Base-by-base conservation (phyloP, 1,284 basidiomycete species). In the Cutaneotrichosporon sp. region DNA sequence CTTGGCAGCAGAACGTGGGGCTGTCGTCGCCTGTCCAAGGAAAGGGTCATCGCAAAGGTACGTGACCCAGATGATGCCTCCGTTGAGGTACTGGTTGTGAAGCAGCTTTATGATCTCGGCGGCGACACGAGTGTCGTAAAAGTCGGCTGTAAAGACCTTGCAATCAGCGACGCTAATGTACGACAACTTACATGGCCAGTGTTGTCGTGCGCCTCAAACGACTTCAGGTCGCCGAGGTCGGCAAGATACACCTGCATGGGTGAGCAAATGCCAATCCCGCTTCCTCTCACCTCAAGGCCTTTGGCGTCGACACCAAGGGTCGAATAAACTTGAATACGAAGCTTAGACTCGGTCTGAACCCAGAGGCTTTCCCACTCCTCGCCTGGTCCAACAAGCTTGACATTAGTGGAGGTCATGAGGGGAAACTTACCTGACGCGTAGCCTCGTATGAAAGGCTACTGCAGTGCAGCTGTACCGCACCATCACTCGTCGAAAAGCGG, bases 81-180 rank as follows among this genome's bases (percentile, higher is more conserved):
- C 41, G 10, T 23, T 26, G 10, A 35, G 13, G 8, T 22, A 21
- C 15, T 44, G 41, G 40, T 50, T 44, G 49, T 50, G 21, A n/a
- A 71, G 65, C 0, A 44, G 22, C 3, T 35, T 38, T 43, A 67
- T 53, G 13, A 65, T 65, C 17, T 56, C 40, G 3, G 55, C 43
- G 1, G 72, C 70, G 13, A 58, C 42, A 4, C 70, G 65, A 4
- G 66, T 60, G 48, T 74, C 70, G 48, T 51, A 71, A 49, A 57
- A 74, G 20, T 70, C 66, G n/a, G 63, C 69, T 8, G 62, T 52
- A 55, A 66, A 74, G 1, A 46, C 40, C 70, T 72, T 22, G 43
- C 13, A 4, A 18, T 49, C 14, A 36, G 42, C 30, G 47, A 21
- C 34, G 8, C 20, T 17, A 5, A 30, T 13, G 42, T 36, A 45